These are phyloP conservation scores for Wickerhamomyces sydowiorum DNA, from an alignment of 805 yeast genomes.

Conservation along the genomic window DNA sequence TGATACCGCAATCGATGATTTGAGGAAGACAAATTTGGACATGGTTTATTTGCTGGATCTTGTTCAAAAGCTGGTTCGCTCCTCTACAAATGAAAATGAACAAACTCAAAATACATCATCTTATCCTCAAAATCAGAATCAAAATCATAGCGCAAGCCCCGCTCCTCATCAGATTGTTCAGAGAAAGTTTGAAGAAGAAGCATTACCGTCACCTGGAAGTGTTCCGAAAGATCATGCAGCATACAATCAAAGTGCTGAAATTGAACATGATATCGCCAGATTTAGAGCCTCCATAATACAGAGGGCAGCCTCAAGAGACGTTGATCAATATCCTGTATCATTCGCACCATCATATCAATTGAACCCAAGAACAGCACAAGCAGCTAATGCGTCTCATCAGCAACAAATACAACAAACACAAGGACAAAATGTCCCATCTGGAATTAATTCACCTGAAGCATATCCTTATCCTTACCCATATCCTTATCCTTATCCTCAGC, in stretches of 20 bases:
- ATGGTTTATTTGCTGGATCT: slow-evolving; percentile 46
- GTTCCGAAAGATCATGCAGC: slow-evolving; percentile 1
- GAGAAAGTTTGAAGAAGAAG: slow-evolving; percentile 6
- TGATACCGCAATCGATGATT: slow-evolving; percentile 42
- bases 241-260: slow-evolving; percentile 11
- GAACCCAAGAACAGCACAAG: slow-evolving; percentile 5
- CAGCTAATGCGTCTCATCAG: neutral
- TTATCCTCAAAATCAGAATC: slow-evolving; percentile 8
- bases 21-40: slow-evolving; percentile 46
- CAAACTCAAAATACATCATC: slow-evolving; percentile 7
- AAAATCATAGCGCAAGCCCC: slow-evolving; percentile 6
- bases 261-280: slow-evolving; percentile 18
- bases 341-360: slow-evolving; percentile 22
- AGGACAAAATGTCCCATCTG: slow-evolving; percentile 1
- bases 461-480: slow-evolving; percentile 4
- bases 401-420: slow-evolving; percentile 9
- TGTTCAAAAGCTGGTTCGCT: slow-evolving; percentile 26
- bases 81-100: slow-evolving; percentile 7
- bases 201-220: slow-evolving; percentile 17
- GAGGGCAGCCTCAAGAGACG: slow-evolving; percentile 20
- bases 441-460: neutral
- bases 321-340: slow-evolving; percentile 17
- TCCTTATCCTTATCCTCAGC: slow-evolving; percentile 1
- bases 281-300: slow-evolving; percentile 22
- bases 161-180: slow-evolving; percentile 1